Percentiles rank a stretch among this genome's conserved stretches.
These are phyloP conservation scores for Aureobasidium namibiae DNA, from an alignment of 2,329 filamentous ascomycete species.

Conservation along the genomic window DNA sequence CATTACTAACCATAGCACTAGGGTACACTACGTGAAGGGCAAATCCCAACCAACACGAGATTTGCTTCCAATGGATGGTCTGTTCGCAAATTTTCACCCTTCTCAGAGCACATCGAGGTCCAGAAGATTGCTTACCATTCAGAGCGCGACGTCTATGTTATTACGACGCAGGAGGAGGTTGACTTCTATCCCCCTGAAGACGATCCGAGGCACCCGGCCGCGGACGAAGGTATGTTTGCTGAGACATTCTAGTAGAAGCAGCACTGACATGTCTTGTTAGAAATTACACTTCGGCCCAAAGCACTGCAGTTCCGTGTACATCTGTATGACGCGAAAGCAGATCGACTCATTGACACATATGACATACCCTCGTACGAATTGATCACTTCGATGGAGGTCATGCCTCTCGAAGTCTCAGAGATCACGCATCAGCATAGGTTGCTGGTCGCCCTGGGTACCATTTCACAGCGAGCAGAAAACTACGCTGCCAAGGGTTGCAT, in stretches of 20 bases:
- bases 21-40: constrained; percentile 64
- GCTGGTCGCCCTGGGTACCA: constrained; percentile 77
- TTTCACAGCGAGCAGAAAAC: constrained; percentile 82
- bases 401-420: constrained; percentile 85
- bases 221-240: constrained; percentile 52
- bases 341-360: constrained; percentile 69
- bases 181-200: constrained; percentile 81
- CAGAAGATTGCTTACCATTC: constrained; percentile 69
- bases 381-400: constrained; percentile 70
- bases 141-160: constrained; percentile 64
- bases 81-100: constrained; percentile 61
- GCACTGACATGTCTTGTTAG: constrained; percentile 25
- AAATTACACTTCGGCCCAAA: constrained; percentile 53
- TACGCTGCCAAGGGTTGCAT: constrained; percentile 76
- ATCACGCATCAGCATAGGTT: constrained; percentile 77
- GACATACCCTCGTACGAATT: constrained; percentile 67
- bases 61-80: constrained; percentile 70
- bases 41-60: constrained; percentile 58
- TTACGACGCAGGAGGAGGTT: constrained; percentile 59
- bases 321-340: constrained; percentile 67
- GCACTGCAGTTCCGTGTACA: constrained; percentile 66
- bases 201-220: constrained; percentile 74
- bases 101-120: constrained; percentile 49
- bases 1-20: constrained; percentile 27
- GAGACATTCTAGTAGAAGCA: background rate